Conservation (phyloP, 2,329 filamentous ascomycete genomes). For the Nemania sp. region DNA sequence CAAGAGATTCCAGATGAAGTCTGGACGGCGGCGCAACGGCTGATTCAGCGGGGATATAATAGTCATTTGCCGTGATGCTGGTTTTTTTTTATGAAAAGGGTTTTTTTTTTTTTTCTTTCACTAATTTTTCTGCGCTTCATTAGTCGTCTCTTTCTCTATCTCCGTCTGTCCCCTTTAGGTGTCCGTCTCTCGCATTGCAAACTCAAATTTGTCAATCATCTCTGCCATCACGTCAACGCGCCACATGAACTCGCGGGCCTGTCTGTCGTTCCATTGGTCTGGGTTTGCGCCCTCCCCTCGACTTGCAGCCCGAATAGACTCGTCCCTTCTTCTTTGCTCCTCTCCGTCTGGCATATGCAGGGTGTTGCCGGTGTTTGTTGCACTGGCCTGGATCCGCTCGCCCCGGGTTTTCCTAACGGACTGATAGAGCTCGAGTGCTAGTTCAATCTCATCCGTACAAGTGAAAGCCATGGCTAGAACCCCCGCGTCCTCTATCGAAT, state of each 20-base stretch:
- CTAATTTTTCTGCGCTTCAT: neutral
- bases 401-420: slow-evolving; percentile 28
- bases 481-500: slow-evolving; percentile 62
- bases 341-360: slow-evolving; percentile 32
- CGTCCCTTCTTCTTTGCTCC: slow-evolving; percentile 28
- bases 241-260: slow-evolving; percentile 41
- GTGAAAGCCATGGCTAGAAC: slow-evolving; percentile 31
- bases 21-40: slow-evolving; percentile 48
- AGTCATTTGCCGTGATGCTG: slow-evolving; percentile 44
- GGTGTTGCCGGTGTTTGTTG: slow-evolving; percentile 17
- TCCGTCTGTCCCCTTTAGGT: neutral
- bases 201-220: slow-evolving; percentile 31
- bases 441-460: slow-evolving; percentile 28
- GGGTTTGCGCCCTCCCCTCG: slow-evolving; percentile 24
- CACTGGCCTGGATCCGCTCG: slow-evolving; percentile 30
- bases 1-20: slow-evolving; percentile 49
- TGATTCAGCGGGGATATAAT: slow-evolving; percentile 46
- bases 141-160: neutral
- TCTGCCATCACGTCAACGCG: slow-evolving; percentile 40
- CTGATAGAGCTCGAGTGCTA: slow-evolving; percentile 33
- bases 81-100: too few species aligned
- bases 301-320: slow-evolving; percentile 21
- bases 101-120: too few species aligned
- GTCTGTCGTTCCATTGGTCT: slow-evolving; percentile 37
- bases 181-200: slow-evolving; percentile 12